Percentiles rank a stretch among this genome's conserved stretches.
Conservation (phyloP, 1,139 yeast species). For the Geotrichum histeridarum region DNA sequence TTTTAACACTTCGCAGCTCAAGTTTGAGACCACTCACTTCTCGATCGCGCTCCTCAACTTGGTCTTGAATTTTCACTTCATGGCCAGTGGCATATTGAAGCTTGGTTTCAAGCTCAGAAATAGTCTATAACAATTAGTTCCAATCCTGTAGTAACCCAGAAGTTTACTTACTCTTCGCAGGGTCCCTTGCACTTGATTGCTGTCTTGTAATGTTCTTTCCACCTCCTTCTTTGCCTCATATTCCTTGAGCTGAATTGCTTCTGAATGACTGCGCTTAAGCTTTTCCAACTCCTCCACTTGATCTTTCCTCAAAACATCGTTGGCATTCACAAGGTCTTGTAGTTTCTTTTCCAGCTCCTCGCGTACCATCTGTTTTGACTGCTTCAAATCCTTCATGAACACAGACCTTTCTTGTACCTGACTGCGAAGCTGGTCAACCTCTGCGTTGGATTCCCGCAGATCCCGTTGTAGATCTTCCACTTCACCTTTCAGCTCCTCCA, state of each 20-base stretch:
- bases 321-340: not conserved
- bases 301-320: not conserved
- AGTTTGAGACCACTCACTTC: constrained; percentile 11
- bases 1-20: constrained; percentile 10
- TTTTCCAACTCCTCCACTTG: not conserved
- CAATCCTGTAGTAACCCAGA: not conserved
- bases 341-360: constrained; percentile 4
- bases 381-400: not conserved
- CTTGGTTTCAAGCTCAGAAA: not conserved
- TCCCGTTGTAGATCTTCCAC: constrained; percentile 26
- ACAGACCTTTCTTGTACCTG: constrained; percentile 1
- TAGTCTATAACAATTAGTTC: not conserved
- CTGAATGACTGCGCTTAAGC: not conserved
- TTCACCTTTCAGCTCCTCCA: constrained; percentile 4
- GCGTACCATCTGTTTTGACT: not conserved
- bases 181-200: not conserved
- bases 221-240: not conserved
- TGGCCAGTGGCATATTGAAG: not conserved
- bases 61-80: constrained; percentile 21
- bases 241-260: not conserved
- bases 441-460: constrained; percentile 22
- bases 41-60: constrained; percentile 23
- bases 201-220: not conserved
- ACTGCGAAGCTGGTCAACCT: not conserved
- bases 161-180: not conserved